phyloP scores from a whole-genome alignment of 2,329 filamentous ascomycete genomes.

The Zymoseptoria pseudotritici region DNA sequence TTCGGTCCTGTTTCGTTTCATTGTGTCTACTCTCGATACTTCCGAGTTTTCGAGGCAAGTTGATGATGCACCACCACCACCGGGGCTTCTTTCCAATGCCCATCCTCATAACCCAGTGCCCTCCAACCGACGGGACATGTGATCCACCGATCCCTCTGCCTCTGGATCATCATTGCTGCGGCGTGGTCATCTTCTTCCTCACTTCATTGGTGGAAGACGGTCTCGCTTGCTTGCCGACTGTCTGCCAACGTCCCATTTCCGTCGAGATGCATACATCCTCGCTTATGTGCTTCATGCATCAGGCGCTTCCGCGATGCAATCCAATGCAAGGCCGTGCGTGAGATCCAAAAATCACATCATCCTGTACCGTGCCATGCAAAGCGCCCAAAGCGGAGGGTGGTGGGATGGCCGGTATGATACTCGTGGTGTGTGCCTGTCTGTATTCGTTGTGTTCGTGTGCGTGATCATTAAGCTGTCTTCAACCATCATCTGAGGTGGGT shows the following conservation, averaged over 20 bases:
- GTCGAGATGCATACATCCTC: background rate
- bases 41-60: too few relatives aligned
- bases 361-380: background rate
- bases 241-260: background rate
- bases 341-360: background rate
- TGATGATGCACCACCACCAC: too few relatives aligned
- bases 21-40: too few relatives aligned
- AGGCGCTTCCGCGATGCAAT: background rate
- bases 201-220: background rate
- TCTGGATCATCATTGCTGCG: background rate
- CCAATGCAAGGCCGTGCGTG: background rate
- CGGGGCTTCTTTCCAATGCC: too few relatives aligned
- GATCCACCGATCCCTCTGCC: background rate
- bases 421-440: background rate
- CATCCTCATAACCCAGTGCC: too few relatives aligned
- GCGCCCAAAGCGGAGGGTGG: background rate
- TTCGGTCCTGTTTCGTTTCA: too few relatives aligned
- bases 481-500: conserved; percentile 53
- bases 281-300: background rate
- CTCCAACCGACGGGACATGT: background rate
- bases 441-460: background rate
- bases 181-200: background rate
- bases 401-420: too few relatives aligned
- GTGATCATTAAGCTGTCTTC: conserved; percentile 3
- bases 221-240: background rate